Base-by-base conservation (phyloP, 2,329 filamentous ascomycete genomes). In the Fusarium verticillioides region DNA sequence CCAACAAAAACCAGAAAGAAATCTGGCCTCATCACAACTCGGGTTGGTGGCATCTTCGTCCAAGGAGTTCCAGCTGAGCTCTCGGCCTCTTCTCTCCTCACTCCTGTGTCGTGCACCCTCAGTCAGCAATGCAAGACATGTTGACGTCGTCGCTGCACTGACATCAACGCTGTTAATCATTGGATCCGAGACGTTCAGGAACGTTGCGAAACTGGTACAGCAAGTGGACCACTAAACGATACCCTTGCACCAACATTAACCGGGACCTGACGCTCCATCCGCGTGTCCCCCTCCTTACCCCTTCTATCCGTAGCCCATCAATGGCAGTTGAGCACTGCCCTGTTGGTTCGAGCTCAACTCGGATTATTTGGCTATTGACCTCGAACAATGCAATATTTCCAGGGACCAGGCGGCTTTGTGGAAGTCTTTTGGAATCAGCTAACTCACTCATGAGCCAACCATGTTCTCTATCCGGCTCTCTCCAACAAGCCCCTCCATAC, bases 151-250 rank as follows among this genome's bases (percentile, higher is more conserved):
- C 56, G 32, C 34, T 56, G 40, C 23, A 49, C 63, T 54, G 60
- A 74, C 54, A 71, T 74, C 59, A 60, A 65, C 16, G n/a, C 37
- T 60, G 59, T 40, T 11, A 26, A 61, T 34, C 34, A 69, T 69
- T 64, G 65, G 58, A 39, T 40, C 59, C 56, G 53, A 74, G 70
- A 68, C 62, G 56, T 56, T 37, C 60, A 73, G 57, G 66, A 59
- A 73, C 70, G 70, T 70, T 72, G 67, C 56, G 62, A 63, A 56
- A 68, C 63, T 37, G 57, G 42, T 62, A 39, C 49, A 58, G 56
- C 5, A 28, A 53, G 69, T 60, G 63, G 64, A 39, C 36, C 50
- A 69, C 56, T 47, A 57, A 53, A 39, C 28, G 52, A 37, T 42
- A 68, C 50, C 70, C 70, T 63, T 68, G 71, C 44, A 64, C 66